Conservation (phyloP, 208 protist genomes). For the Phytomonas francai region DNA sequence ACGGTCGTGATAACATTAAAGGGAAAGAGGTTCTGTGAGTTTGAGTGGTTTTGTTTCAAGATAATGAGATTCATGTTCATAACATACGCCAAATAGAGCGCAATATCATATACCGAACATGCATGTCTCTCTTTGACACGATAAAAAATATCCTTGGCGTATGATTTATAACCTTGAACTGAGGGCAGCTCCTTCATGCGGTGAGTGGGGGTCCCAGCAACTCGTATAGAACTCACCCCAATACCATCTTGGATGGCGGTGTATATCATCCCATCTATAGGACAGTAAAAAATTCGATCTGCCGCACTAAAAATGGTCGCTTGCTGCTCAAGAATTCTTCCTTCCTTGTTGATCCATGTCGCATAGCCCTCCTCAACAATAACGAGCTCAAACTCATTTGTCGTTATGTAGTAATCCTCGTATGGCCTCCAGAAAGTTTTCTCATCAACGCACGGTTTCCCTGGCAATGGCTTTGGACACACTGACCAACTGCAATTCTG, state of each 20-base stretch:
- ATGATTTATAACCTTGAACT: not conserved
- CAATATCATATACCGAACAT: not conserved
- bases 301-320: not conserved
- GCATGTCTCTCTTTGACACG: not conserved
- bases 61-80: not conserved
- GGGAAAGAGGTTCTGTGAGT: not conserved
- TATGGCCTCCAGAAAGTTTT: constrained; percentile 31
- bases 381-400: constrained; percentile 62
- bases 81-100: constrained; percentile 2
- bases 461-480: constrained; percentile 25
- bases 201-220: not conserved
- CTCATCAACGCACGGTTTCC: constrained; percentile 11
- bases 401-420: constrained; percentile 51
- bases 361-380: constrained; percentile 59
- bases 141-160: not conserved
- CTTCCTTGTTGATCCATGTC: constrained; percentile 68
- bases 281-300: not conserved
- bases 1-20: not conserved
- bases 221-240: not conserved
- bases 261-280: not conserved
- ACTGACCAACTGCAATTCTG: constrained; percentile 30
- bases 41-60: not conserved
- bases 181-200: not conserved
- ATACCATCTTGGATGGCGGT: not conserved
- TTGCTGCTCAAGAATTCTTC: constrained; percentile 59